Percentiles rank a stretch among this genome's conserved stretches.
phyloP scores from a whole-genome alignment of 352 stramenopile species.

The Pythium apleroticum region DNA sequence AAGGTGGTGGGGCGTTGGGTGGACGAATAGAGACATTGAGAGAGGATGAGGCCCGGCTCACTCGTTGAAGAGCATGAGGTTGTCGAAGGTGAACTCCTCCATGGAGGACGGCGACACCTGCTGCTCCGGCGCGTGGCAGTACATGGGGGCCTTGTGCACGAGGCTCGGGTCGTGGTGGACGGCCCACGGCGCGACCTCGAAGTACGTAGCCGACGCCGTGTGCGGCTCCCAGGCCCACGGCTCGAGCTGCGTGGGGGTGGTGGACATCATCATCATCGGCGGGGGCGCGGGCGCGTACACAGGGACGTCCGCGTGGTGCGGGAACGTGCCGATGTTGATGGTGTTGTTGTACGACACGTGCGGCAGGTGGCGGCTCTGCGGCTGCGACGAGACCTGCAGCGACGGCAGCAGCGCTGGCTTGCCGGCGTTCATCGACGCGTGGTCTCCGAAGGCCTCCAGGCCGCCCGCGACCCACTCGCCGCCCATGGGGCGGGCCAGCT shows the following conservation, averaged over 20 bases:
- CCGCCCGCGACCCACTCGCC: constrained; percentile 32
- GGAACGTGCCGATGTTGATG: constrained; percentile 25
- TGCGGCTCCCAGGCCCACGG: constrained; percentile 65
- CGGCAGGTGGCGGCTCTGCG: constrained; percentile 22
- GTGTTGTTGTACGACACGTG: constrained; percentile 47
- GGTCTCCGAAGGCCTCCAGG: constrained; percentile 53
- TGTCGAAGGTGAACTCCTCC: constrained; percentile 69
- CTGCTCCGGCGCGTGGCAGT: constrained; percentile 42
- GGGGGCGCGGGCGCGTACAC: constrained; percentile 3
- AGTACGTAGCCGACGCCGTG: constrained; percentile 33
- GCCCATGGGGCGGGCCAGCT: constrained; percentile 40
- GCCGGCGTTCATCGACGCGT: constrained; percentile 24
- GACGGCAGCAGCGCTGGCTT: constrained; percentile 52
- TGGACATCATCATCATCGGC: constrained; percentile 24
- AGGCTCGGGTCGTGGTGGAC: constrained; percentile 23
- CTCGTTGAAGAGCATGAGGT: constrained; percentile 62
- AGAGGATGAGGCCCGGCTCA: constrained; percentile 23
- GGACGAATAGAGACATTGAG: constrained; percentile 14
- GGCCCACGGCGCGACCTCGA: constrained; percentile 56
- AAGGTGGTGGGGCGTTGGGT: constrained; percentile 3
- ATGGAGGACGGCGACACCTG: constrained; percentile 37
- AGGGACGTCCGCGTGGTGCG: constrained; percentile 8
- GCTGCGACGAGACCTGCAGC: constrained; percentile 38
- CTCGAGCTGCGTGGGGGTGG: constrained; percentile 48
- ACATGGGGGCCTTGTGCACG: constrained; percentile 26